Base-by-base conservation (phyloP, 2,329 filamentous ascomycete species). In the Colletotrichum simmondsii region DNA sequence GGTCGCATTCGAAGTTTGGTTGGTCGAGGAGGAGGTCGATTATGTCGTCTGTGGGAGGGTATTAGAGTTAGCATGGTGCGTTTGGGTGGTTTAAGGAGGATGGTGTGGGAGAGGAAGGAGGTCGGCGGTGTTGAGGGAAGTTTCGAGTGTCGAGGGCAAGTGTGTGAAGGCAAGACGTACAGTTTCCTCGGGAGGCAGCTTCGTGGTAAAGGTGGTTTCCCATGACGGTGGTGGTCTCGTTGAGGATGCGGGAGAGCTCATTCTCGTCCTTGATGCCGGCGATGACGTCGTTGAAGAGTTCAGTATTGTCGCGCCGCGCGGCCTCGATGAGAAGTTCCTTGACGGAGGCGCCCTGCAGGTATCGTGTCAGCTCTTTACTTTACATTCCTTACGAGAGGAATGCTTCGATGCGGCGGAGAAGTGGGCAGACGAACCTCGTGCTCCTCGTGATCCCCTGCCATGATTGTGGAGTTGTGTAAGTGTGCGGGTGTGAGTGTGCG, bases 201-300 rank as follows among this genome's bases (percentile, higher is more conserved):
- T 98, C 91, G 83, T 98, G 97, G 81, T 98, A 92, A 37, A 95
- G 91, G 80, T 96, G 91, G 83, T 96, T 95, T 64, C 97, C 97
- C 84, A 98, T 88, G 12, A 95, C 91, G 78, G 97, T 95, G 58
- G 91, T 93, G 63, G 95, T 94, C 60, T 90, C 89, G 87, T 99
- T 99, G 81, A 99, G 91, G 76, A 97, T 91, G 63, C 89, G 82
- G 42, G 95, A 92, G 73, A 94, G 91, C 78, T 93, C 88, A 72
- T 90, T 88, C 67, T 92, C 91, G 71, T 85, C 84, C 76, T 89
- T 89, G 79, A 90, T 85, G 76, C 85, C 85, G 54, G 89, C 84
- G 76, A 98, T 88, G 70, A 95, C 89, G 78, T 97, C 92, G 77
- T 90, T 85, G 69, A 98, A 91, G 73, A 98, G 91, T 66, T 96